Evolutionary conservation across 345 rosid species (phyloP), one percentile per base, ranked within the genome.

Genomic region (Linum trigynum): DNA sequence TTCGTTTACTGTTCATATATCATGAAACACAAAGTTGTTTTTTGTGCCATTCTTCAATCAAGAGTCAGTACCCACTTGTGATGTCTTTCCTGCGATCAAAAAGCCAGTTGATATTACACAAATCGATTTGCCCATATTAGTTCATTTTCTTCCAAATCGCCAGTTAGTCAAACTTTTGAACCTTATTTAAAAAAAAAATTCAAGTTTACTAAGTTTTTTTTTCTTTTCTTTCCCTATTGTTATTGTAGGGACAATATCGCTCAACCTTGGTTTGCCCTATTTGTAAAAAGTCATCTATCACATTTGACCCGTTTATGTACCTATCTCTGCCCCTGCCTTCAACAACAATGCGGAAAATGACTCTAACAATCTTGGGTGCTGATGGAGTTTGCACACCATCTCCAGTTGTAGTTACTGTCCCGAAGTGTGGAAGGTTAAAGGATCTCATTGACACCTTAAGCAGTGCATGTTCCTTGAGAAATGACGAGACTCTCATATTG

Each of bases 301-400:
- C 73, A 15, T 69, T 69, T 66, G 77, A 74, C 57, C 77, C 71
- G 45, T 74, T 69, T 69, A 66, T 74, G 77, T 62, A 74, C 57
- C 53, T 69, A 32, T 69, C 71, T 0, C 65, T 69, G 61, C 71
- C 77, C 15, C 40, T 74, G 43, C 73, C 74, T 61, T 74, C 73
- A 12, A 65, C 71, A 16, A 62, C 67, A 14, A 69, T 57, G 65
- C 77, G 70, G 14, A 65, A 60, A 43, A 65, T 74, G 77, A 61
- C 74, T 61, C 35, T 69, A 57, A 65, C 77, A 14, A 35, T 74
- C 35, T 48, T 74, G 67, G 65, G 61, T 48, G 57, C 61, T 55
- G 70, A 69, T 61, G 77, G 73, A 15, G 10, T 12, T 51, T 59
- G 43, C 32, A 36, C 60, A 51, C 76, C 72, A 16, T 68, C 51